These are phyloP conservation scores for Pleurotus cornucopiae DNA, from an alignment of 768 basidiomycete species.

Conservation along the genomic window DNA sequence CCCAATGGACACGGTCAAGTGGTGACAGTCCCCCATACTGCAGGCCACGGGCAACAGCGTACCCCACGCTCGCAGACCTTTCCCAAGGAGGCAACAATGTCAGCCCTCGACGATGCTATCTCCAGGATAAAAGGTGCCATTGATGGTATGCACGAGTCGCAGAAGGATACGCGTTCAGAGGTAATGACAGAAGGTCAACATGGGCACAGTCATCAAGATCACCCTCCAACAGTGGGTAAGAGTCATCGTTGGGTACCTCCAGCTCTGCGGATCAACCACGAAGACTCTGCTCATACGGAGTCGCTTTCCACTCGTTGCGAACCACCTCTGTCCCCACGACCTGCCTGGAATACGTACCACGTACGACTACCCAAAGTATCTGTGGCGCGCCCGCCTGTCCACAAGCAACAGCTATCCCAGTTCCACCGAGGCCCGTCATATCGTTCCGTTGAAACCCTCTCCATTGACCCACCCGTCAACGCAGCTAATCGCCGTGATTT, in stretches of 20 bases:
- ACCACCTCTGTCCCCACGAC: slow-evolving; percentile 44
- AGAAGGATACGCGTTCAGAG: slow-evolving; percentile 23
- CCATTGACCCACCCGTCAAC: slow-evolving; percentile 68
- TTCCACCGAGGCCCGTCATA: slow-evolving; percentile 34
- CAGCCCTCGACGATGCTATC: slow-evolving; percentile 77
- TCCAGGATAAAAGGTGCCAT: slow-evolving; percentile 82
- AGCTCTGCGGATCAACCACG: slow-evolving; percentile 31
- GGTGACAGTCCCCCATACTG: slow-evolving; percentile 19
- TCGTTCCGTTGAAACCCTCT: slow-evolving; percentile 60
- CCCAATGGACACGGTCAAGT: slow-evolving; percentile 3
- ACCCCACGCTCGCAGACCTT: slow-evolving; percentile 36
- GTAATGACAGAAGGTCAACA: slow-evolving; percentile 15
- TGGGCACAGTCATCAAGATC: slow-evolving; percentile 6
- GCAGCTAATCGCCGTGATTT: slow-evolving; percentile 60
- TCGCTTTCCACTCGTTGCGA: slow-evolving; percentile 40
- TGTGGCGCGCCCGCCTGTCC: slow-evolving; percentile 37
- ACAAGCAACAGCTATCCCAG: slow-evolving; percentile 41
- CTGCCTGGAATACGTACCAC: slow-evolving; percentile 28
- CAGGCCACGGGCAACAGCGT: slow-evolving; percentile 23
- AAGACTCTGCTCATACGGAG: slow-evolving; percentile 30
- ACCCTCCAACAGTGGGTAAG: slow-evolving; percentile 19
- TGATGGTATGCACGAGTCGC: slow-evolving; percentile 56
- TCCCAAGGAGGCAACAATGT: slow-evolving; percentile 57
- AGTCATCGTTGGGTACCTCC: slow-evolving; percentile 56
- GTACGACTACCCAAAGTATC: slow-evolving; percentile 48